phyloP scores from a whole-genome alignment of 148 eudicot species.

The Chenopodium formosanum region DNA sequence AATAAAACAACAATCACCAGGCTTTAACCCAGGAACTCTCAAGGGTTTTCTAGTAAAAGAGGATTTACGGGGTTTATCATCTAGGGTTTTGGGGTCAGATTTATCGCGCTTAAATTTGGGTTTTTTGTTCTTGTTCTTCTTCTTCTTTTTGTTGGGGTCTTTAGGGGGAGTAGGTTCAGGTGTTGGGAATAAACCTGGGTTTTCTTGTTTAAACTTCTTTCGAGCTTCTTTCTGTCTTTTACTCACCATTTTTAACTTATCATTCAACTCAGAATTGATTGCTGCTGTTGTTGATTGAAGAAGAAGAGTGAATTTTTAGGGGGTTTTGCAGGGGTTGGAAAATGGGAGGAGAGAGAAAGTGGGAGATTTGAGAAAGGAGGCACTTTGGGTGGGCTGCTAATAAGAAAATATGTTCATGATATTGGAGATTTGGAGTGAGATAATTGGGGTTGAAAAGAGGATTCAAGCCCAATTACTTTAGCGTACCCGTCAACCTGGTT shows the following conservation, averaged over 20 bases:
- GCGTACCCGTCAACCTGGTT: too few relatives aligned
- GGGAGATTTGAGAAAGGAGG: not conserved
- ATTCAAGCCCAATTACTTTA: not conserved
- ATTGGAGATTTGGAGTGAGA: not conserved
- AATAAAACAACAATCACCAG: conserved; percentile 91
- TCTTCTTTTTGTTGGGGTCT: conserved; percentile 66
- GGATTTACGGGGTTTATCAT: conserved; percentile 30
- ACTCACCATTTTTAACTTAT: conserved; percentile 53
- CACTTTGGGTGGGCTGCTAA: not conserved
- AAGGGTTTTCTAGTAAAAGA: conserved; percentile 51
- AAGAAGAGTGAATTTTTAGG: not conserved
- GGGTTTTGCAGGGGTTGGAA: not conserved
- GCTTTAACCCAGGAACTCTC: conserved; percentile 88
- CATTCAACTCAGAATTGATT: not conserved
- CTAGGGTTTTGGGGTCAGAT: conserved; percentile 32
- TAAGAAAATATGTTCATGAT: not conserved
- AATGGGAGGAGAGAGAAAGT: not conserved
- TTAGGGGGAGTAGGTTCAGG: conserved; percentile 67
- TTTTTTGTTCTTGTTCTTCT: conserved; percentile 60
- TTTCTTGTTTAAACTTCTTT: conserved; percentile 48
- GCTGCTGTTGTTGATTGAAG: not conserved
- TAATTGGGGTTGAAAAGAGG: not conserved
- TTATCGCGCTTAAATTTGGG: conserved; percentile 61
- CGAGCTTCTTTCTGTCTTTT: conserved; percentile 60
- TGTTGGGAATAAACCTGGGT: conserved; percentile 65